Percentiles rank a stretch among this genome's conserved stretches.
phyloP scores from a whole-genome alignment of 129 eudicot genomes.

The Mikania micrantha region DNA sequence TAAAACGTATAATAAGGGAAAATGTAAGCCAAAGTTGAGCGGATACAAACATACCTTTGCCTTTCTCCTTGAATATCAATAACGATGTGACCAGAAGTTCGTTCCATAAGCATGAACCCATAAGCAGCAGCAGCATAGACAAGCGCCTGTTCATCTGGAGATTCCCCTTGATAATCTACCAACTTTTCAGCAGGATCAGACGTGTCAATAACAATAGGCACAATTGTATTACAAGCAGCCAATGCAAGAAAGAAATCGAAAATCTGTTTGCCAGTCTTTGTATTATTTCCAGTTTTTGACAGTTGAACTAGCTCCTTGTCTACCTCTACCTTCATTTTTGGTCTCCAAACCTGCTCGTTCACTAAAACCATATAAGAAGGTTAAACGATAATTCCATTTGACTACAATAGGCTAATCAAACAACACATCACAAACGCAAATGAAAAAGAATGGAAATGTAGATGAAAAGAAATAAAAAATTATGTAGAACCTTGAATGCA shows the following conservation, averaged over 20 bases:
- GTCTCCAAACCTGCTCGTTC: constrained; percentile 65
- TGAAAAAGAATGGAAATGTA: neutral
- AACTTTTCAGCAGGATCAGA: constrained; percentile 53
- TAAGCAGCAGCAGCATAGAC: constrained; percentile 96
- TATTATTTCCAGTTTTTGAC: constrained; percentile 36
- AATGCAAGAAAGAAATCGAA: constrained; percentile 78
- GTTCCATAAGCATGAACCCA: constrained; percentile 83
- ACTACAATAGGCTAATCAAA: neutral
- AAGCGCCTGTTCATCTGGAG: constrained; percentile 98
- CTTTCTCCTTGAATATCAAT: constrained; percentile 87
- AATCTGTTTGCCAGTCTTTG: constrained; percentile 37
- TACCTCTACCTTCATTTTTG: constrained; percentile 74
- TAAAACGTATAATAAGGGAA: neutral
- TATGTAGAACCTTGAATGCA: constrained; percentile 48
- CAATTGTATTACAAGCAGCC: constrained; percentile 95
- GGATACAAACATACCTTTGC: constrained; percentile 48
- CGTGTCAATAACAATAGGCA: constrained; percentile 65
- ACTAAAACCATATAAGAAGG: constrained; percentile 33
- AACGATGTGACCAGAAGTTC: constrained; percentile 94
- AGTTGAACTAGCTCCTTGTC: constrained; percentile 51
- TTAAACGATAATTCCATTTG: neutral
- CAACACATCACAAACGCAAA: neutral
- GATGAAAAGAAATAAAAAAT: constrained; percentile 1
- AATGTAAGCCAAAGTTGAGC: constrained; percentile 6
- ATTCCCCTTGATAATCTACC: constrained; percentile 93